Base-by-base conservation (phyloP, 2,329 filamentous ascomycete genomes). In the Sporothrix pseudoabietina region DNA sequence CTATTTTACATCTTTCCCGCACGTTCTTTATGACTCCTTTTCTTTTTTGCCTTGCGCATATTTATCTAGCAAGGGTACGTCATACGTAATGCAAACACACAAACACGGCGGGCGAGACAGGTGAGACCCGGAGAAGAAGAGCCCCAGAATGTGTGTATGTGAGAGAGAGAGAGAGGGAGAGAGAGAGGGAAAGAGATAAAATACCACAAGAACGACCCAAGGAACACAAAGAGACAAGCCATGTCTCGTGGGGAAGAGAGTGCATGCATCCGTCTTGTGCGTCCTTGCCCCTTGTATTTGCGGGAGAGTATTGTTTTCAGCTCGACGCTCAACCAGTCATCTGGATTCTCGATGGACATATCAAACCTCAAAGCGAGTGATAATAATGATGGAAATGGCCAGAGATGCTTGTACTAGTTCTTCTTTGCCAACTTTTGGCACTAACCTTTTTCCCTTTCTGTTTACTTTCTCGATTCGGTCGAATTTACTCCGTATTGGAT, bases 241-340 rank as follows among this genome's bases (percentile, higher is more conserved):
- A 70, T 70, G 68, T 70, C 68, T 70, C 68, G 68, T 70, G 68
- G 68, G 68, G 68, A 54, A 69, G 66, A 41, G 66, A 14, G 44
- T 54, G 30, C 47, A 69, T 69, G 66, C 66, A 69, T 61, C 30
- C 54, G 65, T 44, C 69, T 22, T 52, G 2, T 52, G 22, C 65
- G 39, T 47, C 65, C 55, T 39, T 30, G 39, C 14, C 47, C 65
- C 22, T n/a, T 35, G 19, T 69, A n/a, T 39, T 39, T 59, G 47
- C 19, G 16, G 26, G 10, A 26, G 52, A 49, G 14, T 0, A 3
- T 47, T 47, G 7, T 49, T 44, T 49, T 19, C 63, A 49, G 65
- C 65, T 66, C 9, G 19, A 22, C 7, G 9, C n/a, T 26, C 26
- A 26, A 30, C 52, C n/a, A 55, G 22, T 35, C 55, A 8, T 35